Evolutionary conservation across 768 basidiomycete genomes (phyloP), one percentile per base, ranked within the genome.

Genomic region (Kwoniella europaea): DNA sequence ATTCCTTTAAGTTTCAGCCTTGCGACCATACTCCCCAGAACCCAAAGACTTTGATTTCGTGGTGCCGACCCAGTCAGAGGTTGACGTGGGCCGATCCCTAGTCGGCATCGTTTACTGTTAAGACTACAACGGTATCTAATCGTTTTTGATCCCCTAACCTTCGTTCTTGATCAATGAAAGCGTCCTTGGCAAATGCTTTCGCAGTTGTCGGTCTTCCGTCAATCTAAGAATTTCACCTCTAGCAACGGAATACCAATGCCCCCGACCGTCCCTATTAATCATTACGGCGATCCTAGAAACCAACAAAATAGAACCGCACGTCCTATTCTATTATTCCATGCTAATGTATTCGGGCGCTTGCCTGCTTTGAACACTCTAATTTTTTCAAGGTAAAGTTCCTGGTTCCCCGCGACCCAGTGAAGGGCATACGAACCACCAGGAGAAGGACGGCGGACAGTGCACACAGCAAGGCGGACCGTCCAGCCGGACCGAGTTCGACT

Each of bases 41-140:
- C 90, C 90, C 90, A 90, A 91, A 90, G 88, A 90, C 90, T 90
- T 90, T 90, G 89, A 90, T 91, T 91, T 90, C 87, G 87, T 88
- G 89, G 89, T 90, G 89, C 90, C 86, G 87, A 89, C 85, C 86
- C 85, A 89, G 87, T 88, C 89, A 90, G 86, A 87, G 86, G 86
- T 87, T 87, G 88, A 88, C 88, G 84, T 89, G 85, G 85, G 85
- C 88, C 87, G 86, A 89, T 89, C 88, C 88, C 89, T 89, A 89
- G 89, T 89, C 87, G 87, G 89, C 89, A 90, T 90, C 87, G 89
- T 90, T 90, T 90, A 90, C 88, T 89, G 89, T 89, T 89, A 89
- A 89, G 88, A 90, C 89, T 90, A 90, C 88, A 89, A 89, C 85
- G 88, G 89, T 90, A 89, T 90, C 89, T 90, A 88, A 90, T 89